Conservation (phyloP, 805 yeast genomes). For the Saturnispora quitensis region DNA sequence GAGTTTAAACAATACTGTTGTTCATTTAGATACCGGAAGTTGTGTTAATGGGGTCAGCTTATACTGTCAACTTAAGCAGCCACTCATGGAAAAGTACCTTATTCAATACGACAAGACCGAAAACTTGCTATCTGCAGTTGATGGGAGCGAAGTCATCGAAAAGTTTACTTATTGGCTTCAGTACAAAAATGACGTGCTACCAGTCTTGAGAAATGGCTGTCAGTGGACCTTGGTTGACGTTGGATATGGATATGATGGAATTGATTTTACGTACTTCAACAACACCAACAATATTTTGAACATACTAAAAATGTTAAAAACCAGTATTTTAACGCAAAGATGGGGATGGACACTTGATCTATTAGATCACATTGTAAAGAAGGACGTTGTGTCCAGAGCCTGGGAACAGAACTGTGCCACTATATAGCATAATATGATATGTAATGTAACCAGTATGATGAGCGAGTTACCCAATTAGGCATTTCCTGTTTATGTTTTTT, state of each 20-base stretch:
- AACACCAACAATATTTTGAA: background rate
- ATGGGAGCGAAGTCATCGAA: background rate
- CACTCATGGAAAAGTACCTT: constrained; percentile 11
- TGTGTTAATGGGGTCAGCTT: constrained; percentile 83
- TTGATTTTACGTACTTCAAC: background rate
- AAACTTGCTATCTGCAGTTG: constrained; percentile 25
- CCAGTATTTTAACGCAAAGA: background rate
- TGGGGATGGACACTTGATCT: background rate
- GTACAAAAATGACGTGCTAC: constrained; percentile 21
- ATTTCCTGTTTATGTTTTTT: background rate
- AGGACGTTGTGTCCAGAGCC: background rate
- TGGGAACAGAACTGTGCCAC: background rate
- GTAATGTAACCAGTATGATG: background rate
- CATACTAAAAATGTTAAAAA: background rate
- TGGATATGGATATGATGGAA: constrained; percentile 33
- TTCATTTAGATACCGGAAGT: constrained; percentile 71
- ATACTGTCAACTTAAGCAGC: constrained; percentile 52
- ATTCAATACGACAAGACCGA: constrained; percentile 76
- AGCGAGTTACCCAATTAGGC: background rate
- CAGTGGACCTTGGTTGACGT: constrained; percentile 38
- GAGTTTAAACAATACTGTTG: constrained; percentile 22
- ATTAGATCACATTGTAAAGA: background rate
- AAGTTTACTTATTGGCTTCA: constrained; percentile 44
- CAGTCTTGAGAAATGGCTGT: constrained; percentile 22
- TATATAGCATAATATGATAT: background rate